A percentile compares a stretch with the other conserved stretches of the same genome.
Conservation (phyloP, 1,139 yeast genomes). For the Yamadazyma triangularis region DNA sequence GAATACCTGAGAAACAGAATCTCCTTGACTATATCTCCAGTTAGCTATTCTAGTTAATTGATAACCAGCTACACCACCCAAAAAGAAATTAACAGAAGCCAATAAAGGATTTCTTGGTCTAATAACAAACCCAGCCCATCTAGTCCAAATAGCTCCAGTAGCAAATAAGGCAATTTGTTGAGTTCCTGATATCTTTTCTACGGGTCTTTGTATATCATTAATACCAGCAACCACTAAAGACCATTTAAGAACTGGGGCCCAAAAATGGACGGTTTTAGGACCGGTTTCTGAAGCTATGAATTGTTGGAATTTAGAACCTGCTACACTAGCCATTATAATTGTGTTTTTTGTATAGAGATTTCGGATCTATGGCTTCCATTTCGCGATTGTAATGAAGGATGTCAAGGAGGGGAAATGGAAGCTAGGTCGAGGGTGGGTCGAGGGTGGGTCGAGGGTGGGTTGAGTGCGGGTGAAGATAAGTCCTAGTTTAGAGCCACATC, state of each 20-base stretch:
- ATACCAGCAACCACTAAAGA: constrained; percentile 86
- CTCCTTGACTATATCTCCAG: constrained; percentile 54
- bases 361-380: background rate
- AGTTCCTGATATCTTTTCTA: constrained; percentile 84
- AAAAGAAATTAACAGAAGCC: constrained; percentile 92
- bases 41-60: constrained; percentile 70
- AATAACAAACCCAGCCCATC: constrained; percentile 92
- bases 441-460: background rate
- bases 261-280: constrained; percentile 91
- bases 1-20: constrained; percentile 48
- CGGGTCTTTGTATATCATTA: constrained; percentile 83
- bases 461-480: no score
- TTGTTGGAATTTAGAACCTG: constrained; percentile 61
- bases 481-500: no score
- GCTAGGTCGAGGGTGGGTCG: no score
- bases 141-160: constrained; percentile 95
- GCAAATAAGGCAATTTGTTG: constrained; percentile 88
- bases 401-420: no score
- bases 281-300: constrained; percentile 88
- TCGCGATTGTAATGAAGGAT: background rate
- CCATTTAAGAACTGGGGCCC: constrained; percentile 80
- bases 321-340: constrained; percentile 36
- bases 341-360: constrained; percentile 1
- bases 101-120: constrained; percentile 81
- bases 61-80: constrained; percentile 84